Evolutionary conservation across 2,329 filamentous ascomycete genomes (phyloP), one percentile per base, ranked within the genome.

Genomic region (Pseudocercospora eumusae): DNA sequence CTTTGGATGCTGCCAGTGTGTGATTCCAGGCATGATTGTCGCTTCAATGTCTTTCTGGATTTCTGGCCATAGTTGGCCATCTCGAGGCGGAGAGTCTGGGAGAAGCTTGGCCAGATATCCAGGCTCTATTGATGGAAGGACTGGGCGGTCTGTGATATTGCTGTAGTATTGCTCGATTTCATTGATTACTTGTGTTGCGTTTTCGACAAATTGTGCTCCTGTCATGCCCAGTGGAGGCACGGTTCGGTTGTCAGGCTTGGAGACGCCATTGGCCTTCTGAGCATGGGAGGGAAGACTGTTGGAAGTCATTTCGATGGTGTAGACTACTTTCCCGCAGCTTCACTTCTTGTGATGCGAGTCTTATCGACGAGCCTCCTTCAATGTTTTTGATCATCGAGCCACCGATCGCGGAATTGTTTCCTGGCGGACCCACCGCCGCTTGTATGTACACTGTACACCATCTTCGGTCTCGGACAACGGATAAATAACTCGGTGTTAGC

Each of bases 1-100:
- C 73, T 93, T 92, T 15, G 92, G 93, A 2, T 88, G 91, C 75
- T 96, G 89, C 92, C 93, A 98, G 78, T 97, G 93, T 0, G 93
- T 97, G 59, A 98, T 82, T 5, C 93, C 93, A 0, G 93, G 93
- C 74, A 96, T 86, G 73, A 98, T 96, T 74, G 95, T 91, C 49
- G 83, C 79, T 70, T 93, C 88, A 56, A 98, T 87, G 74, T 98
- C 93, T 61, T 86, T 82, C 70, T 92, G 90, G 72, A 98, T 97
- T 57, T 85, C 81, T 21, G 82, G 78, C 91, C 93, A 96, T 73
- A 84, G 79, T 81, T 89, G 92, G 70, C 83, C 89, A 62, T 85
- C 81, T 67, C 83, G 81, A 54, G 85, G 93, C 42, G 85, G 86
- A 58, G 79, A 81, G 42, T 77, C 71, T 1, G 93, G 93, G 21